These are phyloP conservation scores for Rhodotorula babjevae DNA, from an alignment of 768 basidiomycete genomes.

Conservation along the genomic window DNA sequence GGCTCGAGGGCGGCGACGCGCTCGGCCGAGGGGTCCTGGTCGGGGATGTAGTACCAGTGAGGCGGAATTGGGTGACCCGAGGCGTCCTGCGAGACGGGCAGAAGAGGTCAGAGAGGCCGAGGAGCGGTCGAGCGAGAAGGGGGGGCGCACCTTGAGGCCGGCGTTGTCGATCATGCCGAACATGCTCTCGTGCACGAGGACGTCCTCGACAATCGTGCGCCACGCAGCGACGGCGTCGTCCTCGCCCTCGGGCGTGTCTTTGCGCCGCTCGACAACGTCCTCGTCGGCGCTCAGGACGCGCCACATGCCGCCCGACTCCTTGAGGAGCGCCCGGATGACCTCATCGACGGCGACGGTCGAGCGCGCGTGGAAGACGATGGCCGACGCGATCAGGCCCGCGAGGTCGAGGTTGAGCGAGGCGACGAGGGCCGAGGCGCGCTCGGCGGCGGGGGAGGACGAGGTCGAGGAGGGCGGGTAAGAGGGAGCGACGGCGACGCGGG, in stretches of 20 bases:
- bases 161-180: conserved; percentile 37
- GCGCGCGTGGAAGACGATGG: conserved; percentile 38
- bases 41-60: conserved; percentile 48
- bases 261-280: conserved; percentile 3
- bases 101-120: background rate
- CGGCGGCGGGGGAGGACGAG: background rate
- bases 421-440: conserved; percentile 9
- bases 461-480: background rate
- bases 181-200: conserved; percentile 18
- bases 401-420: conserved; percentile 30
- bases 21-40: conserved; percentile 40
- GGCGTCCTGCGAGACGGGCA: conserved; percentile 43
- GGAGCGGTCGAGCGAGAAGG: too few relatives aligned
- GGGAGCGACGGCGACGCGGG: background rate
- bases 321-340: conserved; percentile 20
- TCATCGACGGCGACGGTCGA: conserved; percentile 35
- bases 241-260: conserved; percentile 14
- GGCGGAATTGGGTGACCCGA: conserved; percentile 47
- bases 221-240: conserved; percentile 27
- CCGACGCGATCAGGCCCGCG: conserved; percentile 29
- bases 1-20: conserved; percentile 38
- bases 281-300: conserved; percentile 11
- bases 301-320: conserved; percentile 30
- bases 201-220: conserved; percentile 23
- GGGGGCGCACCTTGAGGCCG: conserved; percentile 23